A percentile compares a stretch with the other conserved stretches of the same genome.
Evolutionary conservation across 257 asterid species (phyloP).

Genomic region (Solanum bulbocastanum): DNA sequence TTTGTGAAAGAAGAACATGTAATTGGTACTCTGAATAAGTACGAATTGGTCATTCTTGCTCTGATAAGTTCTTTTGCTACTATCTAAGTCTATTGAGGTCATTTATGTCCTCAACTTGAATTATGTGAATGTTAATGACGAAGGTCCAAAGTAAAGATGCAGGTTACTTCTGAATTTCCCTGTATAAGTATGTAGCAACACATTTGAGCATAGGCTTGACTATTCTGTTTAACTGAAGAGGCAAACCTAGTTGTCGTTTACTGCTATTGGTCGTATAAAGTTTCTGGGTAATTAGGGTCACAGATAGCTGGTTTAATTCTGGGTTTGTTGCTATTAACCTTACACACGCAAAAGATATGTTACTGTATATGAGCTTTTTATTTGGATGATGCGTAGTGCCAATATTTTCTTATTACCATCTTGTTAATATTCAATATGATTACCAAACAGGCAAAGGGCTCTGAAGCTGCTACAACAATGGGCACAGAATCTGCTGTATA

Average conservation of each 20-base stretch:
- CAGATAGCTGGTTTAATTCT: not conserved
- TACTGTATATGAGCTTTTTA: not conserved
- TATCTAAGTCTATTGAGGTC: not conserved
- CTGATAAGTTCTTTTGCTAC: not conserved
- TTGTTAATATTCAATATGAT: not conserved
- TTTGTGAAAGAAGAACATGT: not conserved
- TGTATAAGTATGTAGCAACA: not conserved
- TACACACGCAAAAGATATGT: not conserved
- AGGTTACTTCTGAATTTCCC: not conserved
- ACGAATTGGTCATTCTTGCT: not conserved
- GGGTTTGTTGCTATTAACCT: not conserved
- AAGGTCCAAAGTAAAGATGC: not conserved
- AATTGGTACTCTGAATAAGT: not conserved
- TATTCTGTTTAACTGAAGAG: not conserved
- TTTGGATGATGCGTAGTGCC: not conserved
- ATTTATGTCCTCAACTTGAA: not conserved
- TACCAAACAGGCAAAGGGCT: slow-evolving; percentile 71
- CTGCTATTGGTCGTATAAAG: not conserved
- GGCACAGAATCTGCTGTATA: slow-evolving; percentile 89
- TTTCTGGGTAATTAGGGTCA: not conserved
- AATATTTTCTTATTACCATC: not conserved
- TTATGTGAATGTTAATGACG: not conserved
- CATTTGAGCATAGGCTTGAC: not conserved
- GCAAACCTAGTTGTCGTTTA: not conserved
- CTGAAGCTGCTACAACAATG: slow-evolving; percentile 80